Conservation (phyloP, 75 land plant species). For the Selaginella tamariscina region DNA sequence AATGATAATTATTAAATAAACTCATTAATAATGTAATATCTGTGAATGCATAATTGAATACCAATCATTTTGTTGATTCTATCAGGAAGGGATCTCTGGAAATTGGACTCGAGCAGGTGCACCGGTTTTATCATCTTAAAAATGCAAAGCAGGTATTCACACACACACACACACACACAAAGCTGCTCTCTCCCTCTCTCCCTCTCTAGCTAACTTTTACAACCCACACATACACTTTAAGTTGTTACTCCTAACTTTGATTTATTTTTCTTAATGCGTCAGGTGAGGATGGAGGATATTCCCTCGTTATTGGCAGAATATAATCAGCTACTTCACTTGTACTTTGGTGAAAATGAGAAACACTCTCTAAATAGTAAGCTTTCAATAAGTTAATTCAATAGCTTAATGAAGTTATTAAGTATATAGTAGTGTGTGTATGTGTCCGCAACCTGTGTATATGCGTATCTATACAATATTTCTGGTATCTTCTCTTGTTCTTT, state of each 20-base stretch:
- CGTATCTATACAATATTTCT: no score
- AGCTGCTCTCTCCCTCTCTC: not conserved
- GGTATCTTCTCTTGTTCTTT: no score
- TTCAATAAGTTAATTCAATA: no score
- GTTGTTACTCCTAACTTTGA: not conserved
- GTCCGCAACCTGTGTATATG: no score
- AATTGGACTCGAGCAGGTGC: slow-evolving; percentile 14
- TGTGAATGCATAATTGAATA: not conserved
- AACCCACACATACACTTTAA: not conserved
- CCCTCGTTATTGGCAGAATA: slow-evolving; percentile 63
- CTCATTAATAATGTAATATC: not conserved
- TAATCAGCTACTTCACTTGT: slow-evolving; percentile 30
- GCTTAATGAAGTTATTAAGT: no score
- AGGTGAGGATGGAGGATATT: slow-evolving; percentile 77
- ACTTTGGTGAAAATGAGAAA: no score
- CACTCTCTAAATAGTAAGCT: no score
- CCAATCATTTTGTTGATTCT: slow-evolving; percentile 16
- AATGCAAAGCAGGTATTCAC: slow-evolving; percentile 59
- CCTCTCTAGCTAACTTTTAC: not conserved
- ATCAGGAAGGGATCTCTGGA: not conserved
- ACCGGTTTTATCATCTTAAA: slow-evolving; percentile 61
- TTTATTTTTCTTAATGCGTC: slow-evolving; percentile 11
- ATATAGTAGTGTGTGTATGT: no score
- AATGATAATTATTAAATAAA: slow-evolving; percentile 1
- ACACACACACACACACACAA: no score